These are phyloP conservation scores for Psilocybe cubensis DNA, from an alignment of 768 basidiomycete genomes.

Conservation along the genomic window DNA sequence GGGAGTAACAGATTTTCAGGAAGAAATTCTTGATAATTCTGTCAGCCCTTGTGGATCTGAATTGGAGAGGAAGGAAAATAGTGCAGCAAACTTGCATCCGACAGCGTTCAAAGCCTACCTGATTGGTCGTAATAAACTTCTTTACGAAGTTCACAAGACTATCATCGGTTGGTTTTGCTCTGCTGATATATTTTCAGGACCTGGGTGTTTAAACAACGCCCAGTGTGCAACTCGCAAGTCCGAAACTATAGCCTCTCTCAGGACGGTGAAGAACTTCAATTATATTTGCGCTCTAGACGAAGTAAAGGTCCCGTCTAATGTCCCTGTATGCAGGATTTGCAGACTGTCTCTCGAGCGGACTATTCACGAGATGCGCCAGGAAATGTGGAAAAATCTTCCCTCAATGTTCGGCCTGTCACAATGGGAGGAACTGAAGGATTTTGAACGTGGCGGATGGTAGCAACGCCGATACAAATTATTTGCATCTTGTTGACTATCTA, in stretches of 20 bases:
- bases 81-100: neutral
- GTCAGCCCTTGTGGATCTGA: too few relatives aligned
- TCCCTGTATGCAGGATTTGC: neutral
- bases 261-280: neutral
- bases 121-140: slow-evolving; percentile 5
- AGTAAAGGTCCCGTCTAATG: neutral
- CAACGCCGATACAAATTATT: too few relatives aligned
- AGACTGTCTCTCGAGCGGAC: neutral
- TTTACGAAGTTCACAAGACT: neutral
- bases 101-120: neutral
- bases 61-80: neutral
- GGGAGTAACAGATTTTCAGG: neutral
- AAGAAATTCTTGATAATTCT: neutral
- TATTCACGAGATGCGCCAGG: neutral
- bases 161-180: neutral
- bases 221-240: neutral
- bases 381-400: slow-evolving; percentile 9
- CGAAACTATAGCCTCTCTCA: neutral
- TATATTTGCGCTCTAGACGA: neutral
- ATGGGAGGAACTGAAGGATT: slow-evolving; percentile 13
- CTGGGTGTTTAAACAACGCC: neutral
- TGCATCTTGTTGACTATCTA: too few relatives aligned
- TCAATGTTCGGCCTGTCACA: slow-evolving; percentile 10
- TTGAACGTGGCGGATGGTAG: neutral
- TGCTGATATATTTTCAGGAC: neutral